These are phyloP conservation scores for Tetrapisispora arboricola DNA, from an alignment of 805 yeast genomes.

Conservation along the genomic window DNA sequence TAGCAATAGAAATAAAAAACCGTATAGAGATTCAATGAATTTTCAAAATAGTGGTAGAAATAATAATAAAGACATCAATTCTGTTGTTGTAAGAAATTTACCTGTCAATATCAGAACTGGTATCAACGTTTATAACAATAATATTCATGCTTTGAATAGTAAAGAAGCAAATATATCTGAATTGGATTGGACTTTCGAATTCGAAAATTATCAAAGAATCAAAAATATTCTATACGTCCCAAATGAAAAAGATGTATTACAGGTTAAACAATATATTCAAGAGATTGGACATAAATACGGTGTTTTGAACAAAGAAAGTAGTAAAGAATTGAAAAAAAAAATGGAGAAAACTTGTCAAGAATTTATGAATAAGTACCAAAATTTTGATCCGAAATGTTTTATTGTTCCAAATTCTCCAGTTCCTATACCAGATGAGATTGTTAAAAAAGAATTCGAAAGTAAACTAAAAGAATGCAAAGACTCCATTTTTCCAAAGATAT, in stretches of 20 bases:
- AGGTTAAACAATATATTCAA: constrained; percentile 7
- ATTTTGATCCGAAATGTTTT: not conserved
- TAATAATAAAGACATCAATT: not conserved
- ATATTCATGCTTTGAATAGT: not conserved
- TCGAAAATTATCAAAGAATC: constrained; percentile 12
- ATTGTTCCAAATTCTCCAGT: not conserved
- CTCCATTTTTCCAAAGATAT: constrained; percentile 18
- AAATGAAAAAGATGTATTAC: not conserved
- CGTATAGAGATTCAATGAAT: constrained; percentile 1
- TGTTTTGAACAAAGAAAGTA: constrained; percentile 5
- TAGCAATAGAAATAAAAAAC: not conserved
- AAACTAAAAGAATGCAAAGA: constrained; percentile 10
- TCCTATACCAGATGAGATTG: not conserved
- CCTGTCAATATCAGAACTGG: constrained; percentile 2
- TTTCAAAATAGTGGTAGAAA: not conserved
- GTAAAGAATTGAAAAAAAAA: constrained; percentile 4
- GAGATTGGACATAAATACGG: constrained; percentile 1
- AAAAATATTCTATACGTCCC: constrained; percentile 4
- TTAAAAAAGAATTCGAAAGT: constrained; percentile 7
- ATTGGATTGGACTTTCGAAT: constrained; percentile 14
- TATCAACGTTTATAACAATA: not conserved
- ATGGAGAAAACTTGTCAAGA: not conserved
- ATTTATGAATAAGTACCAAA: not conserved
- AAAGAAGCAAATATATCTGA: not conserved
- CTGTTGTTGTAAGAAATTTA: constrained; percentile 1